A percentile compares a stretch with the other conserved stretches of the same genome.
These are phyloP conservation scores for Amanita pallidorosea DNA, from an alignment of 768 basidiomycete species.

Conservation along the genomic window DNA sequence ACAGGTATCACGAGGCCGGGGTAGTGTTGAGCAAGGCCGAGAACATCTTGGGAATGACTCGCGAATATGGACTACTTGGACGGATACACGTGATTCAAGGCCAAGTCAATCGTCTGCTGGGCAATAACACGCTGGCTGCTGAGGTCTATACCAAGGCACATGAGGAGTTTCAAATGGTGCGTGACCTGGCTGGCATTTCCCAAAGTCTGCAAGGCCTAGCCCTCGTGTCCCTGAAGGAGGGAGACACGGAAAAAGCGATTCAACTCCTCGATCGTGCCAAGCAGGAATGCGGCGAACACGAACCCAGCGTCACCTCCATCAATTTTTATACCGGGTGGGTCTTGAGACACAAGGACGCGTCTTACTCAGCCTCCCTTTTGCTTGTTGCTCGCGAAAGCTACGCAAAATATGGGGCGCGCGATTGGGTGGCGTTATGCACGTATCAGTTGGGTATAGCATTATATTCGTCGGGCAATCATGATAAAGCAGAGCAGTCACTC, in stretches of 20 bases:
- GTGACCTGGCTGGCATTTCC: background rate
- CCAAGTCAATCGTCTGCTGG: background rate
- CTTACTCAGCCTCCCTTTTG: background rate
- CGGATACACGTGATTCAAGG: background rate
- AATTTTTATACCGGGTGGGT: background rate
- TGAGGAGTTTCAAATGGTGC: background rate
- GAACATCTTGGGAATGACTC: background rate
- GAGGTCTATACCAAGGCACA: background rate
- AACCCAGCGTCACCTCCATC: background rate
- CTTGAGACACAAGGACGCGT: background rate
- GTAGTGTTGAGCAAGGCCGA: background rate
- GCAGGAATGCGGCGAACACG: background rate
- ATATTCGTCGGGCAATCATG: background rate
- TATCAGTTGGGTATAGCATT: slow-evolving; percentile 1
- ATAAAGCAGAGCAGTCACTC: background rate
- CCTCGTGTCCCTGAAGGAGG: background rate
- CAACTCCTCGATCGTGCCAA: background rate
- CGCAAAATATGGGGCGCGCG: background rate
- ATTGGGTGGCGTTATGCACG: background rate
- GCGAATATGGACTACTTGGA: background rate
- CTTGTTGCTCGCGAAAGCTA: background rate
- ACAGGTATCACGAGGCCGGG: background rate
- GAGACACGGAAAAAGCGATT: background rate
- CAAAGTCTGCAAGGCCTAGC: background rate
- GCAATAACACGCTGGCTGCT: background rate